Evolutionary conservation across 1,284 basidiomycete genomes (phyloP).

Genomic region (Tylopilus orsonianus): DNA sequence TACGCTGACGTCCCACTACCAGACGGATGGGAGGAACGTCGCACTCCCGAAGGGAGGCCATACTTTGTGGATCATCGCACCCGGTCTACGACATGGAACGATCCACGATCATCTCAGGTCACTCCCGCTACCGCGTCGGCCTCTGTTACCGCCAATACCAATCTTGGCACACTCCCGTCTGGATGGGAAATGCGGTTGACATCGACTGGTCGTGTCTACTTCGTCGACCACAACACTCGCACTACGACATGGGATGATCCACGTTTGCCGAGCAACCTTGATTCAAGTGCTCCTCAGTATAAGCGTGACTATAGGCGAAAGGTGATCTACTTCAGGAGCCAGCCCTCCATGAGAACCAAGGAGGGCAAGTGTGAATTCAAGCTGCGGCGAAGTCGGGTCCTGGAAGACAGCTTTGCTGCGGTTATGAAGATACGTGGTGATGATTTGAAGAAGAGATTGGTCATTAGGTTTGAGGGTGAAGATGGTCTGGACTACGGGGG

Average conservation of each 20-base stretch:
- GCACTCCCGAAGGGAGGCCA: constrained; percentile 95
- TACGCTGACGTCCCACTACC: constrained; percentile 77
- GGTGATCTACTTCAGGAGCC: constrained; percentile 98
- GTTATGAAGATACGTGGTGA: constrained; percentile 94
- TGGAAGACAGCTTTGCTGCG: constrained; percentile 96
- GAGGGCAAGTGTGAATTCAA: constrained; percentile 97
- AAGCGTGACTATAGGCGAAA: constrained; percentile 99
- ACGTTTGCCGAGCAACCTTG: constrained; percentile 64
- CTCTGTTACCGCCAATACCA: constrained; percentile 80
- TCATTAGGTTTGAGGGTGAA: constrained; percentile 99
- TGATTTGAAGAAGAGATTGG: constrained; percentile 94
- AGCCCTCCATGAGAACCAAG: constrained; percentile 88
- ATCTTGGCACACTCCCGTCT: constrained; percentile 92
- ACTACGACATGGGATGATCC: constrained; percentile 83
- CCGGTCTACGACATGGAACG: constrained; percentile 97
- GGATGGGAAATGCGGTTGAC: constrained; percentile 86
- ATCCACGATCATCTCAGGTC: constrained; percentile 66
- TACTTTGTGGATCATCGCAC: constrained; percentile 98
- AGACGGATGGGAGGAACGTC: constrained; percentile 97
- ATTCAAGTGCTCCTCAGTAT: constrained; percentile 97
- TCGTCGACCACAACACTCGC: constrained; percentile 77
- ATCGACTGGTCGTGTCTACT: constrained; percentile 71
- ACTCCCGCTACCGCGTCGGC: constrained; percentile 48
- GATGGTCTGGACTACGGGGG: constrained; percentile 99
- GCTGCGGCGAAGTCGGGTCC: constrained; percentile 88